phyloP scores from a whole-genome alignment of 805 yeast species.

The Yarrowia phangngaensis region DNA sequence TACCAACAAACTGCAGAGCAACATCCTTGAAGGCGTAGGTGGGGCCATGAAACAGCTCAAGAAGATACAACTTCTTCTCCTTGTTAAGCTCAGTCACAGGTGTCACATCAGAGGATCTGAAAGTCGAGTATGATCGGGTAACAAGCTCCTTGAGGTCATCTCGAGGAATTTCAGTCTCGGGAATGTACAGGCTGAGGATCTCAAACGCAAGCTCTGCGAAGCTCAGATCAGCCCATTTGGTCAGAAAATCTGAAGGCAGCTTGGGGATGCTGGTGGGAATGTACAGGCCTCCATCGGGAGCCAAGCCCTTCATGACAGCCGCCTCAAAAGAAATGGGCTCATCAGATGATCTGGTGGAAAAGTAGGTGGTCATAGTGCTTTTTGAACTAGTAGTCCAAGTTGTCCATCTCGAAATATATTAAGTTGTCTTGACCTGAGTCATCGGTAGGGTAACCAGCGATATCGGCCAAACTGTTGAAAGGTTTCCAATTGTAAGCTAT shows the following conservation, averaged over 20 bases:
- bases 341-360: conserved; percentile 43
- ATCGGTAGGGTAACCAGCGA: conserved; percentile 22
- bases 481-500: too few relatives aligned
- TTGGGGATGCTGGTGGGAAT: conserved; percentile 80
- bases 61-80: conserved; percentile 57
- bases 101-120: conserved; percentile 82
- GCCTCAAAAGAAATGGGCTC: conserved; percentile 37
- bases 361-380: conserved; percentile 35
- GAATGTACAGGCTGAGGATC: conserved; percentile 75
- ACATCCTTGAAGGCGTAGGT: conserved; percentile 99
- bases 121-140: conserved; percentile 77
- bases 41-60: conserved; percentile 98
- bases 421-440: too few relatives aligned
- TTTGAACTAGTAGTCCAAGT: too few relatives aligned
- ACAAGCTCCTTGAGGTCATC: conserved; percentile 63
- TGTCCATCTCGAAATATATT: too few relatives aligned
- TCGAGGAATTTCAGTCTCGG: conserved; percentile 66
- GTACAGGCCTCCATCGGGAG: conserved; percentile 94
- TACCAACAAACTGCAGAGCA: conserved; percentile 96
- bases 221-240: conserved; percentile 66
- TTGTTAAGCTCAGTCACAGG: conserved; percentile 65
- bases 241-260: conserved; percentile 53
- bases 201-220: conserved; percentile 86
- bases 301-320: conserved; percentile 64
- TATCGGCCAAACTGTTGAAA: too few relatives aligned